Base-by-base conservation (phyloP, 306 rosid genomes). In the Malus asiatica region DNA sequence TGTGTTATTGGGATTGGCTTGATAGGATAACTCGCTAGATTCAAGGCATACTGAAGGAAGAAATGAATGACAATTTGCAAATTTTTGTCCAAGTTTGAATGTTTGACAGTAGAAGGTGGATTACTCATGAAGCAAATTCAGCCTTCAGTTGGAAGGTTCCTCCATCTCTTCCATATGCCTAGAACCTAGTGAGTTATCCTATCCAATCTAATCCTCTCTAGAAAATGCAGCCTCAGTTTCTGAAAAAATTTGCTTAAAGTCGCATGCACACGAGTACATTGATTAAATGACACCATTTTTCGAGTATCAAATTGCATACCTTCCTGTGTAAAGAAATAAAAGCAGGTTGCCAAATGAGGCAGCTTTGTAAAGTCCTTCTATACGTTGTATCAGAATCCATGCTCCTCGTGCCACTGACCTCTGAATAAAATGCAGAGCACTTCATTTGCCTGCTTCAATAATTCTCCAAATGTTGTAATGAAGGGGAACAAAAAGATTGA, bases 301-400 rank as follows among this genome's bases (percentile, higher is more conserved):
- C 53, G 22, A 22, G 62, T 44, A 40, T 68, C 65, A 25, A 40
- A 84, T 25, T 23, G 59, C 52, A 68, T 81, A 96, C 99, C 95
- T 90, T 82, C 98, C 97, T 0, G 99, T 96, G 77, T 86, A 96
- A 79, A 96, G 98, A 92, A 96, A 96, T 86, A 96, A 87, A 86
- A 96, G 92, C 82, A 96, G 77, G 80, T 96, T 96, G 81, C 95
- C 93, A 79, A 96, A 90, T 67, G 99, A 91, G 57, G 98, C 96
- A 87, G 99, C 99, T 86, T 87, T 96, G 73, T 96, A 90, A 58
- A 88, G 70, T 79, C 98, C 99, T 90, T 96, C 98, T 63, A 96
- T 58, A 6, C 91, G 91, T 76, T 96, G 99, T 81, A 85, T 76
- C 77, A 88, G 78, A 79, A 68, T 87, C 99, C 99, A 96, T 42